Conservation (phyloP, 805 yeast genomes). For the Saccharomyces kudriavzevii region DNA sequence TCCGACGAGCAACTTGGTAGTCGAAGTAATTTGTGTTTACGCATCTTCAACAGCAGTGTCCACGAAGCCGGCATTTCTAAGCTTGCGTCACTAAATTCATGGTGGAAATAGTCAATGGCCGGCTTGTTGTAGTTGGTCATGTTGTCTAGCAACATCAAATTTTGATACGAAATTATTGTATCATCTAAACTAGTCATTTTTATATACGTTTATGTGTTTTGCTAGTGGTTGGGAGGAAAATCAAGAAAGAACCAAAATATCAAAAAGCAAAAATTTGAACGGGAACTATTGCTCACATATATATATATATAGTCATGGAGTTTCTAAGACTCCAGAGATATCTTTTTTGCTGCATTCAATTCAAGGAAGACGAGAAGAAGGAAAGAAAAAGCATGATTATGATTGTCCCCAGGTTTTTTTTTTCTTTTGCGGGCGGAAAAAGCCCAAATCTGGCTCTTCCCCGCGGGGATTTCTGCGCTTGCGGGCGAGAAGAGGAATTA, state of each 20-base stretch:
- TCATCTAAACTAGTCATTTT: constrained; percentile 27
- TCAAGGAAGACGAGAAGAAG: background rate
- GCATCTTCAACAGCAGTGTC: constrained; percentile 39
- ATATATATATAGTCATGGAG: background rate
- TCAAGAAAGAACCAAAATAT: background rate
- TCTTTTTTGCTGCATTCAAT: background rate
- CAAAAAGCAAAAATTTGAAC: background rate
- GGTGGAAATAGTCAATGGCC: constrained; percentile 28
- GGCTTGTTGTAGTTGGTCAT: constrained; percentile 25
- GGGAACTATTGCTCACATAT: background rate
- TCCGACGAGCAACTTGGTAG: constrained; percentile 30
- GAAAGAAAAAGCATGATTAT: background rate
- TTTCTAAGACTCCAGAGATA: background rate
- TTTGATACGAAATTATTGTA: constrained; percentile 23
- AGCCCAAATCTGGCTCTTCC: background rate
- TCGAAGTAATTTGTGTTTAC: constrained; percentile 19
- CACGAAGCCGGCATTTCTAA: constrained; percentile 19
- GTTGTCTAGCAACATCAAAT: constrained; percentile 26
- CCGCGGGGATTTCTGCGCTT: background rate
- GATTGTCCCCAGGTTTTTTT: background rate
- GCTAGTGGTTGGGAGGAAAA: background rate
- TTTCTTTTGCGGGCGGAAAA: background rate
- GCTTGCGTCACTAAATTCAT: constrained; percentile 7
- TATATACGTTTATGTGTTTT: background rate
- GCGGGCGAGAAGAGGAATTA: background rate